Evolutionary conservation across 345 rosid species (phyloP), one percentile per base, ranked within the genome.

Genomic region (Gynandropsis gynandra): DNA sequence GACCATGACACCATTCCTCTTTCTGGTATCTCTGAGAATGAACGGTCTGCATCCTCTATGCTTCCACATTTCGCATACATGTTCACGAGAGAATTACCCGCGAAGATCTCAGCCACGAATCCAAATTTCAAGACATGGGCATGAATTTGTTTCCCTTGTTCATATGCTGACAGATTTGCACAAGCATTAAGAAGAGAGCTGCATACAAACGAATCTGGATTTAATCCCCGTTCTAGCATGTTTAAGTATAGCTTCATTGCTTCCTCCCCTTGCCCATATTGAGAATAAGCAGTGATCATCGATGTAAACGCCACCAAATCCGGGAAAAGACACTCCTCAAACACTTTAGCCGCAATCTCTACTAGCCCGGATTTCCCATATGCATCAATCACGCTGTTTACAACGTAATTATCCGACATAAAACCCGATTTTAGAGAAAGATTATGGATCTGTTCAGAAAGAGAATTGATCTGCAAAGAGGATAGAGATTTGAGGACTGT

Each of bases 1-100:
- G 80, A 77, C 78, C 80, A 77, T 0, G 83, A 80, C 52, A 80
- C 77, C 5, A 74, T 75, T 47, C 82, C 80, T 67, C 80, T 74
- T 39, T 43, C 54, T 1, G 75, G 52, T 54, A 80, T 66, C 54
- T 68, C 73, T 27, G 57, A 56, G 50, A 80, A 80, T 52, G 76
- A 76, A 42, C 35, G 37, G 24, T 40, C 35, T 0, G 87, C 82
- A n/a, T 77, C 79, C 52, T 80, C 83, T 56, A 80, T 80, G 66
- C 78, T 72, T 41, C 82, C 86, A 21, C 80, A 74, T 52, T 77
- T 80, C 9, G 80, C 80, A 56, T 80, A 77, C 78, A 75, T 71
- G 54, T 77, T 72, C 34, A 80, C 79, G 36, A 80, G 83, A 38
- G 80, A 80, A 55, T 80, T 77, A 46, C 87, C 80, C 1, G 83